A percentile compares a stretch with the other conserved stretches of the same genome.
Conservation (phyloP, 768 basidiomycete species). For the Lentinula lateritia region DNA sequence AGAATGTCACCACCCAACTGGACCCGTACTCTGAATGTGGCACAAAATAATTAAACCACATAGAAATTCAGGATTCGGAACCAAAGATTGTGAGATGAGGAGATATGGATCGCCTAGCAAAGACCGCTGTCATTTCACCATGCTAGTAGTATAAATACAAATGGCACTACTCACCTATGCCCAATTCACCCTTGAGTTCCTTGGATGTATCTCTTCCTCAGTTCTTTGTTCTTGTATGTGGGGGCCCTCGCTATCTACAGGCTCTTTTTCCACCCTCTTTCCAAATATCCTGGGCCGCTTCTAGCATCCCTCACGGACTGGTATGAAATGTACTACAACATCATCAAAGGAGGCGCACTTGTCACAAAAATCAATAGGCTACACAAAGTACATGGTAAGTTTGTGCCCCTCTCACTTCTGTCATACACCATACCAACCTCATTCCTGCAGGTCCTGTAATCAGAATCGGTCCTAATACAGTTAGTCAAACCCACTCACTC, state of each 20-base stretch:
- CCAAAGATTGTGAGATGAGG: too few species aligned
- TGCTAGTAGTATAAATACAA: background rate
- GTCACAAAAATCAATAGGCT: constrained; percentile 20
- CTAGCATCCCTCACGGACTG: constrained; percentile 21
- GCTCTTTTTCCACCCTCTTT: constrained; percentile 22
- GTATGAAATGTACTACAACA: constrained; percentile 23
- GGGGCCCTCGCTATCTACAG: constrained; percentile 9
- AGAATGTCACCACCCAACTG: too few species aligned
- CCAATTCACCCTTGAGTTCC: background rate
- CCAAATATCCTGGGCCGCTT: constrained; percentile 24
- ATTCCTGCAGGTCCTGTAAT: constrained; percentile 27
- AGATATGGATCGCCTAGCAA: too few species aligned
- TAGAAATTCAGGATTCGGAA: too few species aligned
- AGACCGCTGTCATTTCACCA: background rate
- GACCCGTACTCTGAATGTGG: too few species aligned
- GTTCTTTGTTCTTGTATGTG: background rate
- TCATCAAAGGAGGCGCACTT: constrained; percentile 19
- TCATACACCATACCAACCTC: background rate
- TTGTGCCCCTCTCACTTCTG: background rate
- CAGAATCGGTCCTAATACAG: constrained; percentile 31
- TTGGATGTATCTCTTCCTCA: background rate
- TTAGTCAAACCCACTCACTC: constrained; percentile 10
- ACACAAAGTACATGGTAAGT: constrained; percentile 20
- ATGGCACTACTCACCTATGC: background rate
- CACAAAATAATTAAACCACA: too few species aligned